These are phyloP conservation scores for Fusarium mundagurra DNA, from an alignment of 2,329 filamentous ascomycete species.

Conservation along the genomic window DNA sequence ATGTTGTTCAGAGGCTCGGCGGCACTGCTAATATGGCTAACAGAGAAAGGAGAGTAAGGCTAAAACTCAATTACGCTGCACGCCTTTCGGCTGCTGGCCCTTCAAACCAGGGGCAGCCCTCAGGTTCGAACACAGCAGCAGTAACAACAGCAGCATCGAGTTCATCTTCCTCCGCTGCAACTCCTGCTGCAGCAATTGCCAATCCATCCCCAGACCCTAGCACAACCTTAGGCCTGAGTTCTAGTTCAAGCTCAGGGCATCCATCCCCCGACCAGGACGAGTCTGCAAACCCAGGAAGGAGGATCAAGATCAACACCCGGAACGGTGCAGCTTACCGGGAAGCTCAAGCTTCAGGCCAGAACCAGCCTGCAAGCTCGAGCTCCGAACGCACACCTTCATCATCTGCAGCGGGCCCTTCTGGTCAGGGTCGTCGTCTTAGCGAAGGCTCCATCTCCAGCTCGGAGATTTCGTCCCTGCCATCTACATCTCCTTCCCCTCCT, in stretches of 20 bases:
- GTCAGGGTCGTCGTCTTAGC: background rate
- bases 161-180: background rate
- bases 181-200: background rate
- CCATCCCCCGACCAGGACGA: background rate
- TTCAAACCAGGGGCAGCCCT: background rate
- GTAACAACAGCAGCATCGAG: background rate
- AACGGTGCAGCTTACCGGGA: background rate
- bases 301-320: background rate
- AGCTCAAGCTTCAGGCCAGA: too few relatives aligned
- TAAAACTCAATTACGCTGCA: background rate
- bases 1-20: conserved; percentile 19
- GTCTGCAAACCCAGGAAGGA: background rate
- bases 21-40: background rate
- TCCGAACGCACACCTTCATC: background rate
- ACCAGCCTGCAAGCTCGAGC: background rate
- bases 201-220: background rate
- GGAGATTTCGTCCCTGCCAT: background rate
- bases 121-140: background rate
- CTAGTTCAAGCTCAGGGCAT: background rate
- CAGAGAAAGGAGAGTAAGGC: background rate
- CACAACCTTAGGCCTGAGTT: background rate
- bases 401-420: background rate
- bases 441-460: background rate
- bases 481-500: background rate
- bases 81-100: background rate